Evolutionary conservation across 352 stramenopile species (phyloP), one percentile per base, ranked within the genome.

Genomic region (Plasmopara viticola): DNA sequence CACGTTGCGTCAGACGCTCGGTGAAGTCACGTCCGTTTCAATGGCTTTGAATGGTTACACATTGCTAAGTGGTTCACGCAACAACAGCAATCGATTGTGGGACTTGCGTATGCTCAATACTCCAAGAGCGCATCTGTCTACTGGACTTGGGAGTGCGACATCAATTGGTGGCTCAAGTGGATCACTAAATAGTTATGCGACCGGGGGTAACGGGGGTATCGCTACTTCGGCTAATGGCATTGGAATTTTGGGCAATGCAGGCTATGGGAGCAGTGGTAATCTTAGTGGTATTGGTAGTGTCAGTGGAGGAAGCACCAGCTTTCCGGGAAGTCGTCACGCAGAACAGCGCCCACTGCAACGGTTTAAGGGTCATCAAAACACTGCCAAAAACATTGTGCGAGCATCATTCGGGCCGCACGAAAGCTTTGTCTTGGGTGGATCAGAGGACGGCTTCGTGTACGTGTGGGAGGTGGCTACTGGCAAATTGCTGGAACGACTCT

Each of bases 281-380:
- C 43, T 66, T 14, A 62, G 58, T 58, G 45, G 51, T 25, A 66
- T 28, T 12, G 56, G 61, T 28, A 58, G 44, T 37, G 42, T 64
- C 28, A 64, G 46, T 40, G 37, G 60, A 51, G 52, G 55, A 34
- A 64, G 42, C 48, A 62, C 14, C 14, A 56, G 30, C 9, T 70
- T 64, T 55, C 67, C 53, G 8, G 54, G 44, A 17, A 63, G 38
- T 25, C 72, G 68, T 12, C 62, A 66, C 39, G 56, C 54, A 29
- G 80, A 90, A 52, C 77, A 87, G 53, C 75, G 76, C 25, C 83
- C 85, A 0, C 60, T 94, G 7, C 83, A 90, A 63, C 82, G 84
- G 41, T 95, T 95, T 64, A 92, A 93, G 60, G 85, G 85, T 25
- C 84, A 95, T 47, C 83, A 94, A 59, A 95, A 94, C 52, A 95